Conservation (phyloP, 1,284 basidiomycete species). For the Tremellales sp. region DNA sequence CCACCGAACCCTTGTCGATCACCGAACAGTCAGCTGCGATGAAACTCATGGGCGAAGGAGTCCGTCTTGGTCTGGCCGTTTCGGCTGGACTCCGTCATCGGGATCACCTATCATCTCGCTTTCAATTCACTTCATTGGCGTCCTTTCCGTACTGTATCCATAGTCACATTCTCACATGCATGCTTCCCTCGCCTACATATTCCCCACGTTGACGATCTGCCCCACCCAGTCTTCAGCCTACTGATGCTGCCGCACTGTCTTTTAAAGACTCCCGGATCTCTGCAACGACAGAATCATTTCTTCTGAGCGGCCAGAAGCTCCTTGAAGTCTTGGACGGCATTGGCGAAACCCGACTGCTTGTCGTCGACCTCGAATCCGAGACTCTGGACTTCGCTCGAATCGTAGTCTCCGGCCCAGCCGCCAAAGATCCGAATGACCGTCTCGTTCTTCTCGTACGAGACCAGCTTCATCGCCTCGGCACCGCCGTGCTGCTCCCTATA, state of each 20-base stretch:
- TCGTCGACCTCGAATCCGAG: slow-evolving; percentile 47
- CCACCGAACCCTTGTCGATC: neutral
- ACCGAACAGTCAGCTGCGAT: no score
- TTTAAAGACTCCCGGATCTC: no score
- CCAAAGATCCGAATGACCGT: slow-evolving; percentile 45
- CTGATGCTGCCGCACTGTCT: no score
- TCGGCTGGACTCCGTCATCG: neutral
- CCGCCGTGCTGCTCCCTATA: slow-evolving; percentile 42
- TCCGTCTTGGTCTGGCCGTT: no score
- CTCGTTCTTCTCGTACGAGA: slow-evolving; percentile 45
- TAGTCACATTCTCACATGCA: neutral
- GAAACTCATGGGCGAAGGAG: no score
- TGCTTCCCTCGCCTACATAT: neutral
- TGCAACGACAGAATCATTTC: no score
- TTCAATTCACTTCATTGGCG: neutral
- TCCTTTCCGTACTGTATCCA: neutral
- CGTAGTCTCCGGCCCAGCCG: slow-evolving; percentile 48
- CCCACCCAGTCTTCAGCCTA: neutral
- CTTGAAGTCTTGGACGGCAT: slow-evolving; percentile 48
- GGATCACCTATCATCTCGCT: neutral
- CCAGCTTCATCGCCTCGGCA: slow-evolving; percentile 38
- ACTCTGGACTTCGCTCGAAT: slow-evolving; percentile 27
- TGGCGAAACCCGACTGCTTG: slow-evolving; percentile 37
- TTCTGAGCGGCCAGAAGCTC: slow-evolving; percentile 23
- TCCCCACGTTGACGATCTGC: neutral